Evolutionary conservation across 2,329 filamentous ascomycete species (phyloP).

Genomic region (Xylaria sp.): DNA sequence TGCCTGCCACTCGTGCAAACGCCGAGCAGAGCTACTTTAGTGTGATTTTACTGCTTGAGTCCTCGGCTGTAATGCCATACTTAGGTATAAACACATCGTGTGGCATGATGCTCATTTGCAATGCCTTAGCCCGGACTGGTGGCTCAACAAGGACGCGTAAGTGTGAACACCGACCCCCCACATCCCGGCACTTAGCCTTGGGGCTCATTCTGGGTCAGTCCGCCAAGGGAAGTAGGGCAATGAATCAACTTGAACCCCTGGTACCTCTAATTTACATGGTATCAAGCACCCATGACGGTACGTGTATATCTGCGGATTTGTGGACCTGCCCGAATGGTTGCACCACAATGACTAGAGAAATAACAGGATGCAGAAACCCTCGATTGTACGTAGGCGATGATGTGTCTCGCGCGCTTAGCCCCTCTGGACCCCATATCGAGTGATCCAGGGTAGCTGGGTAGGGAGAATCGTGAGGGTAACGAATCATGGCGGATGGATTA

Average conservation of each 20-base stretch:
- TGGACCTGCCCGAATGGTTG: not conserved
- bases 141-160: constrained; percentile 17
- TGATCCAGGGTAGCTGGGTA: not conserved
- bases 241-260: not conserved
- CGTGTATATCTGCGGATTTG: not conserved
- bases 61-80: not conserved
- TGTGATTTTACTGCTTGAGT: not conserved
- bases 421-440: not conserved
- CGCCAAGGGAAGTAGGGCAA: not conserved
- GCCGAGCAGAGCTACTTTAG: not conserved
- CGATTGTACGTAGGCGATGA: constrained; percentile 20
- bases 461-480: not conserved
- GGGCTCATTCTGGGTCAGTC: not conserved
- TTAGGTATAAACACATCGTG: not conserved
- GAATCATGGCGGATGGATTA: not conserved
- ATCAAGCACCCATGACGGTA: too few relatives aligned
- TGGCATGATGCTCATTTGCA: not conserved
- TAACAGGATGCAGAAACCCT: not conserved
- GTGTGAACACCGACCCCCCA: constrained; percentile 16
- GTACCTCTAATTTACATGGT: constrained; percentile 1
- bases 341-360: not conserved
- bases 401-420: constrained; percentile 6
- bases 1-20: too few relatives aligned
- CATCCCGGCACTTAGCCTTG: constrained; percentile 19
- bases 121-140: not conserved